These are phyloP conservation scores for Gynostemma pentaphyllum DNA, from an alignment of 306 rosid species.

Conservation along the genomic window DNA sequence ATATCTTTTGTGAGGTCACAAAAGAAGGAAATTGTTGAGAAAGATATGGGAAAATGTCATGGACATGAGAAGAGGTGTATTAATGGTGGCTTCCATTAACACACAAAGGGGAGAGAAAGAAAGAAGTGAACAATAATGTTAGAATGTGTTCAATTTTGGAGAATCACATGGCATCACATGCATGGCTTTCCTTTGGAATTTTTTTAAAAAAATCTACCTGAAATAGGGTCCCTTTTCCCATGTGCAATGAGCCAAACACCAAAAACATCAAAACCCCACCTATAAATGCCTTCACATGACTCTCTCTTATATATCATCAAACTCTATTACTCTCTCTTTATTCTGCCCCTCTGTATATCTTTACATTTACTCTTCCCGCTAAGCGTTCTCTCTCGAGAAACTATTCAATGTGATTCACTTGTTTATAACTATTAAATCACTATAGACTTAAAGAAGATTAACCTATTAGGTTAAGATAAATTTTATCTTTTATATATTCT, in stretches of 20 bases:
- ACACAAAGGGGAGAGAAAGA: background rate
- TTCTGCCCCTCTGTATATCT: background rate
- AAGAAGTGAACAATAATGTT: background rate
- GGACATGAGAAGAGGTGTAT: no score
- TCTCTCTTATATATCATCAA: constrained; percentile 16
- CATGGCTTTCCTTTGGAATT: constrained; percentile 23
- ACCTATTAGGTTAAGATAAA: no score
- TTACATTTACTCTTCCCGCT: background rate
- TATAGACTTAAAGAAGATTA: no score
- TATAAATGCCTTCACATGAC: constrained; percentile 69
- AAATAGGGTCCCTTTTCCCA: constrained; percentile 37
- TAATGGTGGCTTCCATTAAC: no score
- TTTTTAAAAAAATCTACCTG: constrained; percentile 28
- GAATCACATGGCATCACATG: constrained; percentile 81
- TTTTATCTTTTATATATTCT: no score
- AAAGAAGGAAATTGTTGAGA: no score
- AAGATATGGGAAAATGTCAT: no score
- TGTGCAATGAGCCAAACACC: constrained; percentile 56
- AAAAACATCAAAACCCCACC: constrained; percentile 47
- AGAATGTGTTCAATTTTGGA: constrained; percentile 12
- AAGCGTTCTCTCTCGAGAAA: constrained; percentile 18
- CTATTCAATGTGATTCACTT: no score
- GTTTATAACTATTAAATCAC: no score
- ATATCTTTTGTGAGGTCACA: no score
- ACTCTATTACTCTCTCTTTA: background rate